Conservation (phyloP, 2,329 filamentous ascomycete genomes). For the Aspergillus hiratsukae region DNA sequence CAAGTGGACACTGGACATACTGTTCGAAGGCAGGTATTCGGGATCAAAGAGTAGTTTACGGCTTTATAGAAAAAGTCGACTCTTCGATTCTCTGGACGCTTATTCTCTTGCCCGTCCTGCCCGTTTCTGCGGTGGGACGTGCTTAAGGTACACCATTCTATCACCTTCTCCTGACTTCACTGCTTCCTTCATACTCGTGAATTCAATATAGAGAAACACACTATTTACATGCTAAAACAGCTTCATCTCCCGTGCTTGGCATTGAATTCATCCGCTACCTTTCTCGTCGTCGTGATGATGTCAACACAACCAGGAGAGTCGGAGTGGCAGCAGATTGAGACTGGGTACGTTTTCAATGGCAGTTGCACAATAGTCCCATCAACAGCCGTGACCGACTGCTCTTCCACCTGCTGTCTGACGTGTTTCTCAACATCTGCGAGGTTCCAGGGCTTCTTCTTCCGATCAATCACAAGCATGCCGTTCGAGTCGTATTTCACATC, state of each 20-base stretch:
- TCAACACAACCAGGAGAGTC: conserved; percentile 45
- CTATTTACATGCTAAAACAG: neutral
- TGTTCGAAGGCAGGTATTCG: too few relatives aligned
- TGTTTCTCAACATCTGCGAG: conserved; percentile 38
- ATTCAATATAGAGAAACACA: neutral
- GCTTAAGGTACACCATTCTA: too few relatives aligned
- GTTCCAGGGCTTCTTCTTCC: conserved; percentile 53
- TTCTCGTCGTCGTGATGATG: conserved; percentile 39
- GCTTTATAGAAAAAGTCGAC: too few relatives aligned
- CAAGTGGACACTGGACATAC: too few relatives aligned
- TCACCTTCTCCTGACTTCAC: too few relatives aligned
- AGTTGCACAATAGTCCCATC: conserved; percentile 39
- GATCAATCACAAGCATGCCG: conserved; percentile 51
- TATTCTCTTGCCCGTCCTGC: too few relatives aligned
- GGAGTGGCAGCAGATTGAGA: conserved; percentile 46
- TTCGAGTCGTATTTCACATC: conserved; percentile 54
- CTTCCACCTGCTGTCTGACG: conserved; percentile 40
- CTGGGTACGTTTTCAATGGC: conserved; percentile 38
- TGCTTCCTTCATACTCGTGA: neutral
- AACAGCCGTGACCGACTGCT: conserved; percentile 39
- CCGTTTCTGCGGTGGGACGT: too few relatives aligned
- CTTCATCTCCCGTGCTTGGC: neutral
- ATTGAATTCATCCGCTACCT: conserved; percentile 42
- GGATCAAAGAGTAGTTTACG: too few relatives aligned
- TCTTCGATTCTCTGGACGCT: too few relatives aligned